phyloP scores from a whole-genome alignment of 176 grass and related monocot species.

The Hsuehochloa calcarea region DNA sequence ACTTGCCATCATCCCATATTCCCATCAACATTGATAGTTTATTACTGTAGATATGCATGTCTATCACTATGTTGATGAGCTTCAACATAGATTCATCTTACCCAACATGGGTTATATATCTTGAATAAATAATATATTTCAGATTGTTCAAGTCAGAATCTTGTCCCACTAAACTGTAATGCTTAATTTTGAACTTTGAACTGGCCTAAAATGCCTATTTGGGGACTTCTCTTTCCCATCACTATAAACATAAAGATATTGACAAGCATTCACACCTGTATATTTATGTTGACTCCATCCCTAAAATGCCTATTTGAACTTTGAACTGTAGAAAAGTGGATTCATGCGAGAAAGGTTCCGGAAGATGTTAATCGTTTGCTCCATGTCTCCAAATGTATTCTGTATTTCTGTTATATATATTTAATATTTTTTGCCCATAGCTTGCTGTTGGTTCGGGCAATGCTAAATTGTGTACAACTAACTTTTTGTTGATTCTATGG shows the following conservation, averaged over 20 bases:
- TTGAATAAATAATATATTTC: conserved; percentile 14
- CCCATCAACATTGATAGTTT: background rate
- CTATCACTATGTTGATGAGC: background rate
- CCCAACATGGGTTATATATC: background rate
- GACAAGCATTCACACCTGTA: background rate
- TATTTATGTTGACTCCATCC: background rate
- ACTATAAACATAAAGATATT: background rate
- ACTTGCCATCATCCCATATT: background rate
- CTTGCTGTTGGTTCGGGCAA: background rate
- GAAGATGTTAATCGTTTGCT: background rate
- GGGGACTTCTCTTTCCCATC: background rate
- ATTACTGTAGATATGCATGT: conserved; percentile 1
- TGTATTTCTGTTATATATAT: background rate
- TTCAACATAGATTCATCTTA: conserved; percentile 2
- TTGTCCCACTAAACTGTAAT: background rate
- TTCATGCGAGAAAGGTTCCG: background rate
- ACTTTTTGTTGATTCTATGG: conserved; percentile 8
- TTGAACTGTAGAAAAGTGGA: background rate
- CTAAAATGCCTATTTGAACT: no score
- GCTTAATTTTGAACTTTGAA: background rate
- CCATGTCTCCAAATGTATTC: background rate
- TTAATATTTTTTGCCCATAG: background rate
- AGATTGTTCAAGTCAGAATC: conserved; percentile 7
- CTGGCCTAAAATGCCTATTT: background rate
- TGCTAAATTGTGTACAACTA: background rate